Percentiles rank a stretch among this genome's conserved stretches.
Conservation (phyloP, 148 eudicot genomes). For the Chenopodium berlandieri region DNA sequence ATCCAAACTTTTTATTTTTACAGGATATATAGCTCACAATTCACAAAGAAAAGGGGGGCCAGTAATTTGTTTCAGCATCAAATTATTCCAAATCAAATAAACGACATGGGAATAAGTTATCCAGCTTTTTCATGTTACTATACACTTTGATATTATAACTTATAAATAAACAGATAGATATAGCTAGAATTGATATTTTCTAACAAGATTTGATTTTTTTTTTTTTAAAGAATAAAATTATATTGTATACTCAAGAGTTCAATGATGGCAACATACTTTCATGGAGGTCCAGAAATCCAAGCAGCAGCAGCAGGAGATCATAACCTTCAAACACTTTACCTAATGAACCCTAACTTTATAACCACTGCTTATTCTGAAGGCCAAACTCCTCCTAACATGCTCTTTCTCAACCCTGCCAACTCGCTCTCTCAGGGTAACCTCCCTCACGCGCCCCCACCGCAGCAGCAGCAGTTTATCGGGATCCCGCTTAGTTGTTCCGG, state of each 20-base stretch:
- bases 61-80: slow-evolving; percentile 24
- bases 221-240: not conserved
- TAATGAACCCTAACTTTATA: slow-evolving; percentile 68
- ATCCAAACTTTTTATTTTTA: not conserved
- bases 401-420: slow-evolving; percentile 37
- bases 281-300: slow-evolving; percentile 70
- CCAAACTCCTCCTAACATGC: slow-evolving; percentile 33
- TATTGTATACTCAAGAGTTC: not conserved
- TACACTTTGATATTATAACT: not conserved
- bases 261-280: slow-evolving; percentile 63
- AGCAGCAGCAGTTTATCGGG: slow-evolving; percentile 61
- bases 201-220: too few species aligned
- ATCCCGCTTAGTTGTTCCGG: slow-evolving; percentile 44
- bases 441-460: slow-evolving; percentile 34
- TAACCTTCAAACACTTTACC: slow-evolving; percentile 64
- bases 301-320: slow-evolving; percentile 28
- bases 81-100: slow-evolving; percentile 11
- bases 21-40: not conserved
- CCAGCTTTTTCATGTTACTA: not conserved
- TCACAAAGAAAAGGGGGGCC: not conserved
- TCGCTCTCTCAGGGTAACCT: slow-evolving; percentile 17
- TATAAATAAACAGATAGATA: not conserved
- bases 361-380: slow-evolving; percentile 32
- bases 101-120: slow-evolving; percentile 9
- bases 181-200: too few species aligned